Base-by-base conservation (phyloP, 306 rosid genomes). In the Corylus heterophylla region DNA sequence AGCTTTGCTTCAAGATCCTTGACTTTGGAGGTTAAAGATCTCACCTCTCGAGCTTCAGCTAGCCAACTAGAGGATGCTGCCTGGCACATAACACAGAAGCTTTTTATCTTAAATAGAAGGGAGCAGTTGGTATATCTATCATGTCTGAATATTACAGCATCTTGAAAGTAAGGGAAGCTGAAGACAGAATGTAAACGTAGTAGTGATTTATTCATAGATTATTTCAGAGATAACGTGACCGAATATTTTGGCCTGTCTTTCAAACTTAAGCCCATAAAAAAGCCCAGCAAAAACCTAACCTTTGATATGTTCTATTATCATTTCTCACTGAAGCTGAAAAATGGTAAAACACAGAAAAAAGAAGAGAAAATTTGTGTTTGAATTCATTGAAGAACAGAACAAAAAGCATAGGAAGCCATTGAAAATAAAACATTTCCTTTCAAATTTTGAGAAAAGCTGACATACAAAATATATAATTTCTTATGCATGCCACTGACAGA, bases 1-100 rank as follows among this genome's bases (percentile, higher is more conserved):
- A 90, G 66, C 83, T 86, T 84, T 25, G 84, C 70, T 63, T 92
- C 94, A 76, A 89, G 74, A 74, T 86, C 87, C 83, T 89, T 92
- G 66, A 92, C 88, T 45, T 79, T 35, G 8, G 50, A 76, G 78
- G 80, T 89, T 68, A 94, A 83, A 5, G 90, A 83, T 85, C 98
- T 90, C 64, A 87, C 81, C 76, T 92, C 87, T 73, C 85, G 89
- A 25, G 91, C 92, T 20, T 71, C 85, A 22, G 78, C 84, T 64
- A 92, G 85, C 64, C 56, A 73, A 77, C 69, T 78, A 64, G 62
- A 73, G 73, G 89, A 79, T 69, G 88, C 81, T 69, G 77, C 86
- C 97, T 94, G 73, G 31, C 75, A 78, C 75, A 77, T 31, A 18
- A 74, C 78, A 82, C 22, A 7, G 72, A 72, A 61, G 25, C 31